phyloP scores from a whole-genome alignment of 345 rosid species.

The Aurinia saxatilis region DNA sequence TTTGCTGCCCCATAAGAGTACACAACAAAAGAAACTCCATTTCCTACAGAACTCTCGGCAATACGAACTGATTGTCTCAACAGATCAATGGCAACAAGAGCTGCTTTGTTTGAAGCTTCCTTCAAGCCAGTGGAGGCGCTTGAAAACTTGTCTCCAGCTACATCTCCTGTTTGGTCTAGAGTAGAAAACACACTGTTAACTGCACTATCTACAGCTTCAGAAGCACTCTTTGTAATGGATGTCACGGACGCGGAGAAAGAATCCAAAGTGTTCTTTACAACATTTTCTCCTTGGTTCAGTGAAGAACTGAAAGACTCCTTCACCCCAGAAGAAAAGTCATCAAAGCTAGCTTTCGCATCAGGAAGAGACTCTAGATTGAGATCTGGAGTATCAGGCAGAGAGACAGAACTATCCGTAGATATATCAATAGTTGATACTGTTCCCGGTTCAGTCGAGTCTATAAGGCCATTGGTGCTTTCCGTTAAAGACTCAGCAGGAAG shows the following conservation, averaged over 20 bases:
- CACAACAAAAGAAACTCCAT: constrained; percentile 60
- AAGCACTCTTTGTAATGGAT: constrained; percentile 50
- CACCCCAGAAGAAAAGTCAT: constrained; percentile 42
- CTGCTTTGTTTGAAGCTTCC: constrained; percentile 53
- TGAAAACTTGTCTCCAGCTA: constrained; percentile 40
- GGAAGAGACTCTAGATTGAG: constrained; percentile 34
- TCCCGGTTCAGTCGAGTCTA: constrained; percentile 36
- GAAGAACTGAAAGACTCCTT: constrained; percentile 45
- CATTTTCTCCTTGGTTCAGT: constrained; percentile 45
- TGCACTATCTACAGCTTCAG: constrained; percentile 51
- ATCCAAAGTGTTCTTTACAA: constrained; percentile 51
- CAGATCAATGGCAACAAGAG: constrained; percentile 45
- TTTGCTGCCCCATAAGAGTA: constrained; percentile 67
- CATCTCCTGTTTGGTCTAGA: constrained; percentile 49
- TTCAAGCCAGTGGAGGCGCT: constrained; percentile 46
- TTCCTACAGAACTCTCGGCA: constrained; percentile 53
- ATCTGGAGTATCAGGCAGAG: constrained; percentile 30
- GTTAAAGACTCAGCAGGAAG: constrained; percentile 29
- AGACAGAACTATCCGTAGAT: constrained; percentile 32
- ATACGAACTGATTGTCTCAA: constrained; percentile 54
- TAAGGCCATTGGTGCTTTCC: constrained; percentile 30
- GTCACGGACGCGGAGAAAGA: constrained; percentile 46
- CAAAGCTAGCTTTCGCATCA: constrained; percentile 38
- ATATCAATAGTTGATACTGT: constrained; percentile 26
- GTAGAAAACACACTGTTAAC: constrained; percentile 38